These are phyloP conservation scores for Ogataea zsoltii DNA, from an alignment of 805 yeast species.

Conservation along the genomic window DNA sequence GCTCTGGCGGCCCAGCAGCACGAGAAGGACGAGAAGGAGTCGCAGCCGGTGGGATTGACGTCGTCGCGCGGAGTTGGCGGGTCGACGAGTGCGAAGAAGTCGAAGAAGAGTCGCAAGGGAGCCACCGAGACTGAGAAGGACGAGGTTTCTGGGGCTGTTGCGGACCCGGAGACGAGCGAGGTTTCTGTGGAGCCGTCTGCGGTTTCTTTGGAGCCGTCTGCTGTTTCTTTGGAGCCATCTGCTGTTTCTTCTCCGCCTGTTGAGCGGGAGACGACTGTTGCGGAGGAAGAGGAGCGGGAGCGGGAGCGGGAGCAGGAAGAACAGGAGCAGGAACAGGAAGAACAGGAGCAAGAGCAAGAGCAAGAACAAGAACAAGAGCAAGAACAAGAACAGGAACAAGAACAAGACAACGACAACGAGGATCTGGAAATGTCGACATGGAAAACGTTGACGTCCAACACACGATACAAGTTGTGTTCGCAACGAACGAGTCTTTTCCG, in stretches of 20 bases:
- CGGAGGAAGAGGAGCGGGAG: slow-evolving; percentile 36
- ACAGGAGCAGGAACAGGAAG: slow-evolving; percentile 41
- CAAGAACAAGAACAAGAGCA: slow-evolving; percentile 38
- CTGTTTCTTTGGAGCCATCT: background rate
- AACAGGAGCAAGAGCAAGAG: slow-evolving; percentile 30
- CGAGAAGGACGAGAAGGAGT: slow-evolving; percentile 35
- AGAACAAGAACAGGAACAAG: slow-evolving; percentile 21
- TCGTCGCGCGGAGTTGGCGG: slow-evolving; percentile 36
- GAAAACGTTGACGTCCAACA: slow-evolving; percentile 79
- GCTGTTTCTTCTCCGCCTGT: slow-evolving; percentile 6
- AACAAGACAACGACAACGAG: slow-evolving; percentile 54
- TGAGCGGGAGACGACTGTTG: slow-evolving; percentile 20
- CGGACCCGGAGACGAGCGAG: background rate
- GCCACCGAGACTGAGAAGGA: slow-evolving; percentile 17
- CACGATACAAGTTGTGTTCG: slow-evolving; percentile 73
- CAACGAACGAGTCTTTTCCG: slow-evolving; percentile 68
- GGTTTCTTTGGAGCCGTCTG: background rate
- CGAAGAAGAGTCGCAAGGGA: slow-evolving; percentile 43
- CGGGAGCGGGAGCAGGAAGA: slow-evolving; percentile 41
- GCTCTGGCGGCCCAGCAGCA: slow-evolving; percentile 43
- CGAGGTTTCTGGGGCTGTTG: background rate
- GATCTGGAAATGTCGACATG: slow-evolving; percentile 81
- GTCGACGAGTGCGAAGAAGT: slow-evolving; percentile 31
- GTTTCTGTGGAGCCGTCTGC: background rate
- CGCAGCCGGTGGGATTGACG: slow-evolving; percentile 23